Percentiles rank a stretch among this genome's conserved stretches.
These are phyloP conservation scores for Geotrichum aggregatum DNA, from an alignment of 1,139 yeast species.

Conservation along the genomic window DNA sequence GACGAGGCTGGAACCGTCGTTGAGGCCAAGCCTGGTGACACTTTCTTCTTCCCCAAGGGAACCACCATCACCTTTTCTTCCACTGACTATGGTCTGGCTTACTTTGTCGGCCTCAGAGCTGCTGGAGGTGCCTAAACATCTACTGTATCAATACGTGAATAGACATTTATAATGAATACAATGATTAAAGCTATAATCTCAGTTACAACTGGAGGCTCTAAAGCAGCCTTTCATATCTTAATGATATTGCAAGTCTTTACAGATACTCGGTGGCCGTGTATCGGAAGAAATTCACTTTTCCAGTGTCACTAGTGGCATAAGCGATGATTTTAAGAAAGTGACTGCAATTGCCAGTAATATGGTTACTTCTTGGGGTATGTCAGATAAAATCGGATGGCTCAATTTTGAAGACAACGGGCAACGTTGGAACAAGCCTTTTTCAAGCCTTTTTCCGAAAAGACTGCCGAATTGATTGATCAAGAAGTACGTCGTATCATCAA, in stretches of 20 bases:
- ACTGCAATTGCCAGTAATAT: slow-evolving; percentile 86
- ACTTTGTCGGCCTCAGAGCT: slow-evolving; percentile 63
- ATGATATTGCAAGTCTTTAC: too few relatives aligned
- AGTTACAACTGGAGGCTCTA: too few relatives aligned
- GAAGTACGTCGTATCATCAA: slow-evolving; percentile 80
- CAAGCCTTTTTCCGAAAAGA: slow-evolving; percentile 83
- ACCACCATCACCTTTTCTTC: slow-evolving; percentile 63
- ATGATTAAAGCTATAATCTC: too few relatives aligned
- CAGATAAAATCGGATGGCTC: slow-evolving; percentile 75
- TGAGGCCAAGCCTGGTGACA: slow-evolving; percentile 59
- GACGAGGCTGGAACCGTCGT: slow-evolving; percentile 64
- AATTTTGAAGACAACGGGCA: slow-evolving; percentile 64
- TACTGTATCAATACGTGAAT: too few relatives aligned
- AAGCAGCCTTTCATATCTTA: too few relatives aligned
- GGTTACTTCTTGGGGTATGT: slow-evolving; percentile 92
- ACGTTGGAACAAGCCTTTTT: slow-evolving; percentile 73
- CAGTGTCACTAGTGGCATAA: slow-evolving; percentile 91
- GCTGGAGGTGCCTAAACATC: slow-evolving; percentile 35
- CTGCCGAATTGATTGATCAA: slow-evolving; percentile 70
- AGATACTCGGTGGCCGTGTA: slow-evolving; percentile 95
- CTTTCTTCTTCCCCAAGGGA: slow-evolving; percentile 61
- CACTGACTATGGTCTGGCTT: slow-evolving; percentile 61
- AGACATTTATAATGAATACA: too few relatives aligned
- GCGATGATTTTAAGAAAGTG: slow-evolving; percentile 93
- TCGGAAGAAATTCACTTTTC: slow-evolving; percentile 88